Evolutionary conservation across 306 rosid species (phyloP), one percentile per base, ranked within the genome.

Genomic region (Trichosanthes cucumerina): DNA sequence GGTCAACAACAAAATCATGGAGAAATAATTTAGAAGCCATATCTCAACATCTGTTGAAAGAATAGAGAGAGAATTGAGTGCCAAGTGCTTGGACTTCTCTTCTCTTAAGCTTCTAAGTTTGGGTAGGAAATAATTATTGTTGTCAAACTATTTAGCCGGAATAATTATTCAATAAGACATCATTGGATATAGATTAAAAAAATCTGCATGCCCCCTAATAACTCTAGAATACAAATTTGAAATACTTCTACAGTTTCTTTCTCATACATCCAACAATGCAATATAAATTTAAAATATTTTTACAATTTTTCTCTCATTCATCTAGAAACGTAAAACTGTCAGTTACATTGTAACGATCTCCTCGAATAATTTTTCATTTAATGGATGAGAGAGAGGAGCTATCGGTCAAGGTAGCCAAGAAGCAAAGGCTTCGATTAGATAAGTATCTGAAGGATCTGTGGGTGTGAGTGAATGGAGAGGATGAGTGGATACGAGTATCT

Each of bases 1-100:
- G 96, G 93, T 92, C 96, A 77, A 86, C 89, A 89, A 87, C 93
- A 82, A 83, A 86, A 86, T 92, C 91, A 90, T 89, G 80, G 88
- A 88, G 75, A 52, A 87, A 89, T 90, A 84, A 90, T 88, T 88
- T 68, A 41, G 18, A 33, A 68, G 46, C 31, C 74, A 19, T 36
- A 34, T 36, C 46, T 34, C 72, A 16, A 9, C 26, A 36, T 65
- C 71, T 7, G 2, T 24, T 7, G 3, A 28, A 62, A 10, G 36
- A 1, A 3, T 12, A 64, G 46, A 64, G 24, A 34, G 44, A 33
- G 44, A n/a, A 24, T 26, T 13, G 19, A 14, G 4, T 62, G 69
- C 16, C 23, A 62, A 31, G 23, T 62, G 69, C 31, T 62, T 62
- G 69, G 21, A 36, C 14, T 28, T 7, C 73, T 34, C 44, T 33